Conservation (phyloP, 108 stramenopile genomes). For the Mayamaea pseudoterrestris region DNA sequence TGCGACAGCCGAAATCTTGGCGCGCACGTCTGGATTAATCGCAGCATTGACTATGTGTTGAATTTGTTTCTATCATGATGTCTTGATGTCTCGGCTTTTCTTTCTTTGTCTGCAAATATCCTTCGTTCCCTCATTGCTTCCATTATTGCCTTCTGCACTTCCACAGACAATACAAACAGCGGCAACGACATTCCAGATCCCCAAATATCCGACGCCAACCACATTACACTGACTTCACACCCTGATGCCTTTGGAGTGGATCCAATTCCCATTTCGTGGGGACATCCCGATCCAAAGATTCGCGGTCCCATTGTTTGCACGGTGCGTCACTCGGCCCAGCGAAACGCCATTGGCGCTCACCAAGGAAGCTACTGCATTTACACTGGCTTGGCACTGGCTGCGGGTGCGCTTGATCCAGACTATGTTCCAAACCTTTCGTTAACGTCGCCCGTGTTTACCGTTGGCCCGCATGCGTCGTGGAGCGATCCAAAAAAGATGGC, state of each 20-base stretch:
- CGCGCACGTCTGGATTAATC: too few relatives aligned
- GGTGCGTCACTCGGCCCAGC: conserved; percentile 76
- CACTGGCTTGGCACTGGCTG: conserved; percentile 93
- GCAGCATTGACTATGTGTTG: too few relatives aligned
- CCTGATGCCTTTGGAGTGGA: conserved; percentile 84
- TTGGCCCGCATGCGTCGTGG: conserved; percentile 94
- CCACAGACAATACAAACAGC: too few relatives aligned
- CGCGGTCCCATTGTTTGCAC: conserved; percentile 95
- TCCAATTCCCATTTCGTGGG: conserved; percentile 89
- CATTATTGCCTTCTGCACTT: too few relatives aligned
- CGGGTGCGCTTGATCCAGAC: conserved; percentile 87
- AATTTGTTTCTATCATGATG: too few relatives aligned
- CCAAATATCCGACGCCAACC: conserved; percentile 51
- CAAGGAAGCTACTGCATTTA: conserved; percentile 94
- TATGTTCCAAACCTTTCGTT: conserved; percentile 86
- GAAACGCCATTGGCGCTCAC: conserved; percentile 98
- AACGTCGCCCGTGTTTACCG: conserved; percentile 88
- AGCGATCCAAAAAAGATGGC: conserved; percentile 77
- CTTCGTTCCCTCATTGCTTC: too few relatives aligned
- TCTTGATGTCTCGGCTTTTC: too few relatives aligned
- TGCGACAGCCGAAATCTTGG: too few relatives aligned
- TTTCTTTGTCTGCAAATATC: too few relatives aligned
- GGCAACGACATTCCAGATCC: conserved; percentile 23
- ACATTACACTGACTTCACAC: conserved; percentile 84
- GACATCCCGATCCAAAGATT: conserved; percentile 71